phyloP scores from a whole-genome alignment of 2,329 filamentous ascomycete genomes.

The Alternaria incomplexa region DNA sequence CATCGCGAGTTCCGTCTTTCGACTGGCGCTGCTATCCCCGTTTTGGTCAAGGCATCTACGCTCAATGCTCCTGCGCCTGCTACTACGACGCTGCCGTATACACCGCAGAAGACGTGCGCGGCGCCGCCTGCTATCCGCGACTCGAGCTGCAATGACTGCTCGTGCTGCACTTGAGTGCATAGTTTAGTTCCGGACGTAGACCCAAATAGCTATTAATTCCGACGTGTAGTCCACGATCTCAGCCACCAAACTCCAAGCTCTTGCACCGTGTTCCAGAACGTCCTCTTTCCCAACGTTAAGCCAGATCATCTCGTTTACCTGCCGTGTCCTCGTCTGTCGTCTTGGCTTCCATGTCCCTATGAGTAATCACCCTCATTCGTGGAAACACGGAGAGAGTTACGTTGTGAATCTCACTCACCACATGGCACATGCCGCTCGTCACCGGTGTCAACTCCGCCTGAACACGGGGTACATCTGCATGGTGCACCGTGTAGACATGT shows the following conservation, averaged over 20 bases:
- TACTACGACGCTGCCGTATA: conserved; percentile 38
- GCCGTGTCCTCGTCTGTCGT: too few species aligned
- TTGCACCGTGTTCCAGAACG: neutral
- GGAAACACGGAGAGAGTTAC: neutral
- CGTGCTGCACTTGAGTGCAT: conserved; percentile 33
- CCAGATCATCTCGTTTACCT: too few species aligned
- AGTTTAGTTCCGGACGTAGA: neutral
- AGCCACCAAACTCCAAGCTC: neutral
- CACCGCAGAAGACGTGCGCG: conserved; percentile 35
- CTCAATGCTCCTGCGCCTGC: conserved; percentile 39
- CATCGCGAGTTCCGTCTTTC: conserved; percentile 67
- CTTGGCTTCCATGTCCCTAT: neutral
- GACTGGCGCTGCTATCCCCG: conserved; percentile 73
- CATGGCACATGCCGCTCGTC: neutral
- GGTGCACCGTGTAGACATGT: neutral
- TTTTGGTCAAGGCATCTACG: conserved; percentile 66
- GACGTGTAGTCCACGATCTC: neutral
- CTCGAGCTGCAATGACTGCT: conserved; percentile 46
- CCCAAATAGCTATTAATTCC: rapidly evolving
- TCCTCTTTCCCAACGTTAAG: too few species aligned
- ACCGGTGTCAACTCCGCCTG: neutral
- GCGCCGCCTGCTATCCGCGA: conserved; percentile 36
- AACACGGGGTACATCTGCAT: neutral
- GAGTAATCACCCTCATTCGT: neutral
- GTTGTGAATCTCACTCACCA: neutral